Base-by-base conservation (phyloP, 2,329 filamentous ascomycete species). In the Sarocladium brachiariae region DNA sequence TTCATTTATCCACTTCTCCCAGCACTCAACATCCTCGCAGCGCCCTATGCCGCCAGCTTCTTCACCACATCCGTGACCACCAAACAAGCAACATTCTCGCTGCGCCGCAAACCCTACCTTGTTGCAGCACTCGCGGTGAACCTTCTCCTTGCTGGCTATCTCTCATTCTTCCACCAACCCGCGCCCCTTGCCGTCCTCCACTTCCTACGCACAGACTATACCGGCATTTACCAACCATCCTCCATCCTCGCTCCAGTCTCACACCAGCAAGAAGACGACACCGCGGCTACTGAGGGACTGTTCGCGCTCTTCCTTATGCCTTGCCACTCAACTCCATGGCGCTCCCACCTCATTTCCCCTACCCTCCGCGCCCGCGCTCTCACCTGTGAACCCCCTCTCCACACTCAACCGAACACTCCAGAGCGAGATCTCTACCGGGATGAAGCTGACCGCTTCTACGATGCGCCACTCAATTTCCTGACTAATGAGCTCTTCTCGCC, bases 321-420 rank as follows among this genome's bases (percentile, higher is more conserved):
- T 9, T 99, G 93, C 70, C 93, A 99, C 73, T 88, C 87, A 57
- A 97, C 92, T 0, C 92, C 93, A 2, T 97, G 93, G 92, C 86
- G 91, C 60, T 90, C 86, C 14, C 87, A 95, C 61, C 77, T 97
- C 34, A 75, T 95, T 54, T 80, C 93, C 61, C 80, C 88, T 0
- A 70, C 73, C 25, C 81, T 96, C 50, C 70, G 80, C 52, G 90
- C 89, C 3, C 91, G 91, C 74, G 92, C 91, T 0, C 73, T 97
- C 14, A 86, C 87, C 5, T 99, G 93, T 66, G 91, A 96, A 58
- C 93, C 93, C 2, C 93, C 93, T 0, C 70, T 99, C 11, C 71
- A 84, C 59, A 80, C 80, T 0, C 64, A 64, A 2, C 75, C 90
- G 0, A 72, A 76, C 23, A 73, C 78, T 0, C 65, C 68, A 5